phyloP scores from a whole-genome alignment of 805 yeast genomes.

The Maudiozyma saulgeensis region DNA sequence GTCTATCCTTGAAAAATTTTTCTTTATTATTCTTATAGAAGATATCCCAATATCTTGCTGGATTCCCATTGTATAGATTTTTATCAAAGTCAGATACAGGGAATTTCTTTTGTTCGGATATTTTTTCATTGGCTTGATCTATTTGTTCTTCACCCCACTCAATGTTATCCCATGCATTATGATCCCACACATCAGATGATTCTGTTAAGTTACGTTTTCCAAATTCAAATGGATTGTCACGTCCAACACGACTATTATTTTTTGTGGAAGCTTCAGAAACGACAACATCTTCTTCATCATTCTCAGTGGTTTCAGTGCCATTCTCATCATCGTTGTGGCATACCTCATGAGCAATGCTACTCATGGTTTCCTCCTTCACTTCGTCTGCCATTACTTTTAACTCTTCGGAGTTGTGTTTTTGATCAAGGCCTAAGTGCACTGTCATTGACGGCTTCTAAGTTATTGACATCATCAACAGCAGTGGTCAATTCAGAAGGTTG shows the following conservation, averaged over 20 bases:
- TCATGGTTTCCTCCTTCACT: constrained; percentile 17
- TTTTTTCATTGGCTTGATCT: constrained; percentile 61
- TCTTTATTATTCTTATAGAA: constrained; percentile 85
- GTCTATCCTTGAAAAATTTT: constrained; percentile 92
- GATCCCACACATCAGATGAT: constrained; percentile 77
- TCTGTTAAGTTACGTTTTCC: constrained; percentile 73
- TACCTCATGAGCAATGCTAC: constrained; percentile 16
- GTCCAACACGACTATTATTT: constrained; percentile 48
- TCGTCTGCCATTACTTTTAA: constrained; percentile 15
- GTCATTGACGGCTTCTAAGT: constrained; percentile 13
- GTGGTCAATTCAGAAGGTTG: not conserved
- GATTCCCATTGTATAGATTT: constrained; percentile 65
- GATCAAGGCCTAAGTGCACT: constrained; percentile 25
- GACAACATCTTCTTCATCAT: constrained; percentile 1
- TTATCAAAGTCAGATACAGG: constrained; percentile 90
- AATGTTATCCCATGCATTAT: constrained; percentile 92
- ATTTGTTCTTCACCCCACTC: constrained; percentile 94
- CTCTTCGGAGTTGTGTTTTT: constrained; percentile 11
- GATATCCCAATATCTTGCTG: constrained; percentile 91
- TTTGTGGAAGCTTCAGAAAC: constrained; percentile 7
- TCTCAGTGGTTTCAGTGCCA: not conserved
- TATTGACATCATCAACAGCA: constrained; percentile 8
- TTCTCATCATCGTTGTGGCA: not conserved
- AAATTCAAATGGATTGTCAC: constrained; percentile 84
- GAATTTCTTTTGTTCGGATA: constrained; percentile 59